Percentiles rank a stretch among this genome's conserved stretches.
phyloP scores from a whole-genome alignment of 1,284 basidiomycete species.

The Apiotrichum siamense region DNA sequence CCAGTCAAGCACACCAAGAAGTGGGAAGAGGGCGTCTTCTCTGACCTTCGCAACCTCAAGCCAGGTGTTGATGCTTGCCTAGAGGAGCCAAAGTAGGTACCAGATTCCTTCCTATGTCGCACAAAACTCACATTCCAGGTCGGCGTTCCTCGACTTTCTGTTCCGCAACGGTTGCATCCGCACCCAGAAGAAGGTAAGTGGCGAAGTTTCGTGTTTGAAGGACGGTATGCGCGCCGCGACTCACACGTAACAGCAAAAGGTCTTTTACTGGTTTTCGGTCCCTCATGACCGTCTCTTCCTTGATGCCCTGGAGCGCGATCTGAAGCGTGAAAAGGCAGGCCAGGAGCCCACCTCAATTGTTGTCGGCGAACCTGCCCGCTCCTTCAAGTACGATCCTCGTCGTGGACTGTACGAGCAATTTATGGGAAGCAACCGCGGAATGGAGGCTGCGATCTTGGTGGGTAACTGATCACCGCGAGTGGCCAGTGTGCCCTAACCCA shows the following conservation, averaged over 20 bases:
- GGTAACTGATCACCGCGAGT: slow-evolving; percentile 1
- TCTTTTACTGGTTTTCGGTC: slow-evolving; percentile 83
- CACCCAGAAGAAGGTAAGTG: slow-evolving; percentile 80
- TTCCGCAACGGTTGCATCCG: slow-evolving; percentile 93
- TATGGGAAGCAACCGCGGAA: slow-evolving; percentile 41
- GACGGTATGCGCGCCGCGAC: neutral
- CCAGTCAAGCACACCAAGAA: slow-evolving; percentile 43
- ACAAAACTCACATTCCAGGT: slow-evolving; percentile 25
- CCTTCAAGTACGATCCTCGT: slow-evolving; percentile 66
- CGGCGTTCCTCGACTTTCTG: slow-evolving; percentile 70
- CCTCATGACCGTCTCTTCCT: slow-evolving; percentile 92
- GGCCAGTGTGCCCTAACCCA: slow-evolving; percentile 1
- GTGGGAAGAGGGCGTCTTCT: slow-evolving; percentile 81
- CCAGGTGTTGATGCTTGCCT: slow-evolving; percentile 81
- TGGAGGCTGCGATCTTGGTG: slow-evolving; percentile 30
- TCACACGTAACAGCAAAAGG: slow-evolving; percentile 29
- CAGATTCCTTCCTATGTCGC: neutral
- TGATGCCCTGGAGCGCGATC: slow-evolving; percentile 84
- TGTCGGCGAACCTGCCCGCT: slow-evolving; percentile 67
- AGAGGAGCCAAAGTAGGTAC: slow-evolving; percentile 77
- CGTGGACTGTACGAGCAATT: slow-evolving; percentile 83
- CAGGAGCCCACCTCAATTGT: slow-evolving; percentile 72
- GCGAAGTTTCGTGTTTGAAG: slow-evolving; percentile 51
- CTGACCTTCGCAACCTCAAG: slow-evolving; percentile 82
- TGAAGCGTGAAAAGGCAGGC: slow-evolving; percentile 85